Evolutionary conservation across 2,329 filamentous ascomycete genomes (phyloP), one percentile per base, ranked within the genome.

Genomic region (Erysiphe pulchra): DNA sequence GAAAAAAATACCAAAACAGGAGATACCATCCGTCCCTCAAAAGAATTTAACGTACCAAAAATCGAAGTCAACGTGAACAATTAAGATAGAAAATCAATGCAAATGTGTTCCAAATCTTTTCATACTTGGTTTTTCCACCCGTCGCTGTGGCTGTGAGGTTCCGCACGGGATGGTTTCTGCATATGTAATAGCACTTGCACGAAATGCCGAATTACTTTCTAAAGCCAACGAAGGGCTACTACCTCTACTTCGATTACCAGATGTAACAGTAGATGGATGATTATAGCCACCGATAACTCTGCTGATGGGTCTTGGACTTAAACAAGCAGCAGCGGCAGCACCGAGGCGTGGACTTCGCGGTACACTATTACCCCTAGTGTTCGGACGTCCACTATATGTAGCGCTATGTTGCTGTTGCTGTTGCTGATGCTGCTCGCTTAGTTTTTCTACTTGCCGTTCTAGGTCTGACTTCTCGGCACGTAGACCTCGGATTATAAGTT

Each of bases 311-410:
- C 49, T 48, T 32, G 32, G 41, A 36, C 3, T 48, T 28, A 28
- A 28, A 28, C 24, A 28, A 28, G 24, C n/a, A 47, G 24, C 47
- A 46, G 14, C 14, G 24, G 24, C 16, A n/a, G 50, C 54, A 13
- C 50, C 53, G 50, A 57, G 50, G 42, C 55, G 47, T 11, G 57
- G 57, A 46, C 55, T 57, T 8, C 54, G 45, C 4, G 57, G 56
- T 3, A 53, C 50, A 37, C 50, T 54, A 1, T 54, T 52, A 3
- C 55, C 56, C 44, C 57, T 51, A 1, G 54, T 56, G 6, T 47
- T 48, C 54, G 52, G 62, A 55, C 44, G 55, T 50, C 65, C 67
- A 64, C 51, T 68, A 56, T 17, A 17, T 8, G 50, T 53, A 54
- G 49, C 59, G 54, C 13, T 64, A 28, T 28, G 24, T 7, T 28